Conservation (phyloP, 129 eudicot genomes). For the Flaveria sonorensis region DNA sequence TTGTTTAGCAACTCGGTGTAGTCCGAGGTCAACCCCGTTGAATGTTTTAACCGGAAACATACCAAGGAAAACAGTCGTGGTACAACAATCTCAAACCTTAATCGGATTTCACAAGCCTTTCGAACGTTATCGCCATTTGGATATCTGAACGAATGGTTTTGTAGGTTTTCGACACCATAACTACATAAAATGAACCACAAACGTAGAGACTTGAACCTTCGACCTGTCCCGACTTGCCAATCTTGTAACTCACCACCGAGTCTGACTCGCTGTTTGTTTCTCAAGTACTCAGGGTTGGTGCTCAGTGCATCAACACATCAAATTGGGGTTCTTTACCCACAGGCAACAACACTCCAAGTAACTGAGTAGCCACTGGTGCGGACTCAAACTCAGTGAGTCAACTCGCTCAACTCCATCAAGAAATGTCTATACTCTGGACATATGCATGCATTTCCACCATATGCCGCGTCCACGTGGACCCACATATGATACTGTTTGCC, state of each 20-base stretch:
- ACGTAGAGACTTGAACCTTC: slow-evolving; percentile 46
- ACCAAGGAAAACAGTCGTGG: slow-evolving; percentile 48
- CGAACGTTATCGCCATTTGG: slow-evolving; percentile 43
- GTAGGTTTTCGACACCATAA: slow-evolving; percentile 48
- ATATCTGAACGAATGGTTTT: slow-evolving; percentile 41
- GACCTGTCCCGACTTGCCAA: slow-evolving; percentile 56
- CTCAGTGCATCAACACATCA: slow-evolving; percentile 36
- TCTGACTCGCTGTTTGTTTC: slow-evolving; percentile 42
- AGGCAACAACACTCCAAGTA: slow-evolving; percentile 59
- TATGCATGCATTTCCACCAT: slow-evolving; percentile 59
- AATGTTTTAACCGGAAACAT: slow-evolving; percentile 46
- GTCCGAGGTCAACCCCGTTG: slow-evolving; percentile 20
- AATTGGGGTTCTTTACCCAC: slow-evolving; percentile 46
- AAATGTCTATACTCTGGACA: slow-evolving; percentile 56
- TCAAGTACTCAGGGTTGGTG: slow-evolving; percentile 55
- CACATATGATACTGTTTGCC: slow-evolving; percentile 36
- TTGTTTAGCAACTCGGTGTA: slow-evolving; percentile 34
- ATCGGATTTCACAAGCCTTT: slow-evolving; percentile 33
- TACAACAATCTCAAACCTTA: slow-evolving; percentile 43
- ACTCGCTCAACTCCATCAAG: slow-evolving; percentile 49
- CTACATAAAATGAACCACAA: slow-evolving; percentile 53
- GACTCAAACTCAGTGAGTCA: slow-evolving; percentile 52
- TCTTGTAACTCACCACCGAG: slow-evolving; percentile 56
- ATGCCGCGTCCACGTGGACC: slow-evolving; percentile 62
- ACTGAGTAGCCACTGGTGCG: slow-evolving; percentile 60